Base-by-base conservation (phyloP, 768 basidiomycete genomes). In the Fomitopsis pulvina region DNA sequence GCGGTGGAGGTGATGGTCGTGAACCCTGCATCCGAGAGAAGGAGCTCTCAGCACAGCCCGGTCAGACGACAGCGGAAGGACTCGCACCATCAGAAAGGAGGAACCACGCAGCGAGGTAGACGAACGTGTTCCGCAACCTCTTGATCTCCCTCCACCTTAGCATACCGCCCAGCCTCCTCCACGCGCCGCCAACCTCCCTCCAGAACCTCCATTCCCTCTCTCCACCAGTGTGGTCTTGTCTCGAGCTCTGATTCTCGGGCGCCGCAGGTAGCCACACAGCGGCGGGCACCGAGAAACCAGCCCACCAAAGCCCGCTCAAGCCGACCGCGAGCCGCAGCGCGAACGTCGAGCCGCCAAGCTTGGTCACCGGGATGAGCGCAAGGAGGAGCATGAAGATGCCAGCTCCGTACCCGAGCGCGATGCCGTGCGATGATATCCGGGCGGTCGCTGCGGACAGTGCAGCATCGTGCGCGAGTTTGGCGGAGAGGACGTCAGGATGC, bases 1-100 rank as follows among this genome's bases (percentile, higher is more conserved):
- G 95, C 90, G 0, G 91, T 92, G 0, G 89, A 89, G 0, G 92
- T 92, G 41, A 96, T 86, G 0, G 94, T 96, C 2, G 93, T 90
- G 67, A 94, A 93, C 1, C 85, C 90, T 91, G n/a, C n/a, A n/a
- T n/a, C n/a, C n/a, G n/a, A 32, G 26, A 21, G 45, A 32, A 46
- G 25, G 11, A 43, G 16, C 10, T n/a, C n/a, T 44, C 11, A 29
- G 27, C 3, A 28, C 6, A 22, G 25, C 29, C 29, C 20, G 6
- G 10, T 20, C 3, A 41, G n/a, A 8, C 41, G 49, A 41, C 44
- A 37, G 30, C 11, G n/a, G 25, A 8, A 18, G 14, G 4, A 4
- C 26, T 66, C 78, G 39, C 46, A 88, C 92, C 90, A 59, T 98
- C 94, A 1, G 88, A 91, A 21, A 98, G 78, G 11, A 98, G 75